phyloP scores from a whole-genome alignment of 176 grass and related monocot genomes.

The Hordeum marinum region DNA sequence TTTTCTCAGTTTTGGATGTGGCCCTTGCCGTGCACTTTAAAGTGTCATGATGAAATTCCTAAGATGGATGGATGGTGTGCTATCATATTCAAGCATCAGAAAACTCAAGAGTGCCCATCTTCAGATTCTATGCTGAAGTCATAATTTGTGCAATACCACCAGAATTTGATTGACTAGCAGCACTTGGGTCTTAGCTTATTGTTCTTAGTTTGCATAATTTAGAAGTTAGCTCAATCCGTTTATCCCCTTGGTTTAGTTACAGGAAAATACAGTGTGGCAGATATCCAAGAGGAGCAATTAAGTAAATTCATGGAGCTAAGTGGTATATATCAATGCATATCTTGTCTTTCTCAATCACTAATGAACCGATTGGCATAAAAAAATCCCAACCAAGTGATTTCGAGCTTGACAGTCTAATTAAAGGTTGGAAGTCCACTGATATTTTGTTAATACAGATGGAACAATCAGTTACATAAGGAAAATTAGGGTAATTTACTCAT shows the following conservation, averaged over 20 bases:
- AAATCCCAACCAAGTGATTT: background rate
- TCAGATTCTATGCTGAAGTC: background rate
- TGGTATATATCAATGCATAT: background rate
- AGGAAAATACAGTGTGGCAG: background rate
- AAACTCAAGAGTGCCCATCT: background rate
- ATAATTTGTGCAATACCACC: background rate
- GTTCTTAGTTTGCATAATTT: background rate
- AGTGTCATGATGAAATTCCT: constrained; percentile 32
- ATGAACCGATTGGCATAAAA: background rate
- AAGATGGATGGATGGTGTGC: background rate
- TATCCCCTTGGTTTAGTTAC: background rate
- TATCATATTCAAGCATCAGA: background rate
- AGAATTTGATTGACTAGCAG: background rate
- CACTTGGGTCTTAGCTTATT: background rate
- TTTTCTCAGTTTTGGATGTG: constrained; percentile 10
- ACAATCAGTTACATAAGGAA: background rate
- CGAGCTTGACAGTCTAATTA: background rate
- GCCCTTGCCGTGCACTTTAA: constrained; percentile 23
- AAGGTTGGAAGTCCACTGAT: background rate
- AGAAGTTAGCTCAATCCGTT: background rate
- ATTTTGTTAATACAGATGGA: background rate
- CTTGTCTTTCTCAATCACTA: background rate
- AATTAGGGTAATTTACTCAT: background rate
- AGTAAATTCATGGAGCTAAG: background rate
- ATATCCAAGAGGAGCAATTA: background rate